Evolutionary conservation across 768 basidiomycete genomes (phyloP).

Genomic region (Tricholoma flavovirens): DNA sequence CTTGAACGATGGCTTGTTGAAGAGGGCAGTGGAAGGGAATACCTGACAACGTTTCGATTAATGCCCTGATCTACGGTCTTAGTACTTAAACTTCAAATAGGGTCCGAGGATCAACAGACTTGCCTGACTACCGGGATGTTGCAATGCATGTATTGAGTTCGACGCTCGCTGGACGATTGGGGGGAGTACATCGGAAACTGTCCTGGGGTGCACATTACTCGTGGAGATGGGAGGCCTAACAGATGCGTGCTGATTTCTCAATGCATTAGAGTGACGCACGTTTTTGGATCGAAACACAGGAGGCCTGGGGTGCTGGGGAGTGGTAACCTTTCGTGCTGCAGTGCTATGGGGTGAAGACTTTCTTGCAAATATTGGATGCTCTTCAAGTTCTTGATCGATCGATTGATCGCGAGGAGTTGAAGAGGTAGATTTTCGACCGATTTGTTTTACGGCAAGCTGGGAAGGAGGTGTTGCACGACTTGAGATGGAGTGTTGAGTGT

Average conservation of each 20-base stretch:
- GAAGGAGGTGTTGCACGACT: background rate
- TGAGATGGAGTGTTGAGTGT: background rate
- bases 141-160: background rate
- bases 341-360: slow-evolving; percentile 4
- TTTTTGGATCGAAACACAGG: slow-evolving; percentile 1
- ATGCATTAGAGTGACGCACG: background rate
- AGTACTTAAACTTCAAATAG: background rate
- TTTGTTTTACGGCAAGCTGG: background rate
- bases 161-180: background rate
- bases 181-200: background rate
- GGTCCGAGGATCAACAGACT: background rate
- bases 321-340: slow-evolving; percentile 1
- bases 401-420: slow-evolving; percentile 4
- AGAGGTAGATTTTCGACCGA: background rate
- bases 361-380: slow-evolving; percentile 4
- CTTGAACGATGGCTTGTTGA: slow-evolving; percentile 2
- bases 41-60: background rate
- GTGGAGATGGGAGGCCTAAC: slow-evolving; percentile 1
- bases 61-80: background rate
- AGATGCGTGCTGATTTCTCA: background rate
- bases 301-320: background rate
- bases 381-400: slow-evolving; percentile 6
- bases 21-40: background rate
- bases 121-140: background rate
- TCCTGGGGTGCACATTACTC: background rate